Evolutionary conservation across 163 green algal genomes (phyloP).

Genomic region (Scenedesmus sp.): DNA sequence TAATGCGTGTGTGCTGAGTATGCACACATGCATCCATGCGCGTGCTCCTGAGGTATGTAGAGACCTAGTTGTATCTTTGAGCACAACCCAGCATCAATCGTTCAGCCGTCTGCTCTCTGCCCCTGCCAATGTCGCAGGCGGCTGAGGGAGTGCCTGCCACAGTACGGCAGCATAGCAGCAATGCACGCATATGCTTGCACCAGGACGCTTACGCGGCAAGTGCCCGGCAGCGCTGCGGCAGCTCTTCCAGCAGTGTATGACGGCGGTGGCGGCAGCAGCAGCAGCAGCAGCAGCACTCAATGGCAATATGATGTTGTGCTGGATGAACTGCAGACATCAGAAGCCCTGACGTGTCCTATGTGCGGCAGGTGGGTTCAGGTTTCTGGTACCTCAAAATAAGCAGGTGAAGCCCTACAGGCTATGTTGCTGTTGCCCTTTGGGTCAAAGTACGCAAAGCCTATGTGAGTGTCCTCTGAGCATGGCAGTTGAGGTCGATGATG

Average conservation of each 20-base stretch:
- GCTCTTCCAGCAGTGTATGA: background rate
- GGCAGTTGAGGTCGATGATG: no score
- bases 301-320: background rate
- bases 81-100: no score
- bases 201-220: background rate
- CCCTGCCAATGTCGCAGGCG: background rate
- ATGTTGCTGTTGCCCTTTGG: no score
- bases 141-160: background rate
- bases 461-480: no score
- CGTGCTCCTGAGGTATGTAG: no score
- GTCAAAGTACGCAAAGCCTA: no score
- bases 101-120: background rate
- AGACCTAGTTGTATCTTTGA: no score
- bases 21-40: no score
- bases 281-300: background rate
- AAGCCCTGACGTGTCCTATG: background rate
- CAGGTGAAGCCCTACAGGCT: no score
- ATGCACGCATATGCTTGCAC: background rate
- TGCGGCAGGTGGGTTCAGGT: background rate
- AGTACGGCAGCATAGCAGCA: conserved; percentile 4
- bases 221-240: background rate
- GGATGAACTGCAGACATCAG: background rate
- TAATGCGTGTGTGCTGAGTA: no score
- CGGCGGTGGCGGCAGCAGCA: background rate
- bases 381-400: no score